A percentile compares a stretch with the other conserved stretches of the same genome.
phyloP scores from a whole-genome alignment of 345 rosid species.

The Aquilaria sinensis region DNA sequence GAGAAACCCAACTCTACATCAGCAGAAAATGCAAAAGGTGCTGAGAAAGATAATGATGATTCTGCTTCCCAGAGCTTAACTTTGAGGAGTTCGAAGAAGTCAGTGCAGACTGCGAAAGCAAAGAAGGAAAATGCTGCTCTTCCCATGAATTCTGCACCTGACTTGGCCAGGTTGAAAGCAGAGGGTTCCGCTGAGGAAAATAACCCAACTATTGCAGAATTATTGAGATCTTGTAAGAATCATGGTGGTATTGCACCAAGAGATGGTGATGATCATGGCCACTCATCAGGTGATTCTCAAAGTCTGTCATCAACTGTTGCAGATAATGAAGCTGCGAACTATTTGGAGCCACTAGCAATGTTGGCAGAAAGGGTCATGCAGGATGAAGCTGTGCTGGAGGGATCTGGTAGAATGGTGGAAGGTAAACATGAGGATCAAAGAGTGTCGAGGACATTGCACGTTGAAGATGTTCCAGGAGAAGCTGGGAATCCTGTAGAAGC shows the following conservation, averaged over 20 bases:
- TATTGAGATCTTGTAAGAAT: neutral
- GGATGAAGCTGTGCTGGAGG: neutral
- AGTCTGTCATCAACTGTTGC: neutral
- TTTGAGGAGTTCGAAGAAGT: neutral
- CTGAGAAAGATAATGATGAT: conserved; percentile 1
- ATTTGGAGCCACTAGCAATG: neutral
- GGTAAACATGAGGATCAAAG: conserved; percentile 1
- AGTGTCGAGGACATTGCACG: neutral
- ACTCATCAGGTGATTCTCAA: neutral
- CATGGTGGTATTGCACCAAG: neutral
- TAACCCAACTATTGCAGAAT: neutral
- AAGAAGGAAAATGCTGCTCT: conserved; percentile 1
- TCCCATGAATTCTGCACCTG: neutral
- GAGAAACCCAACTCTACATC: neutral
- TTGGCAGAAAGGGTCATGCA: neutral
- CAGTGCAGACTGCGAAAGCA: neutral
- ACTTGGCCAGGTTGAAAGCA: neutral
- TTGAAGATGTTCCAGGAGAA: conserved; percentile 2
- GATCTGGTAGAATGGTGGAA: neutral
- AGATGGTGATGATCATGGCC: neutral
- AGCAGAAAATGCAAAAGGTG: neutral
- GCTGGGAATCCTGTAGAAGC: neutral
- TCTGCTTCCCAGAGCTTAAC: conserved; percentile 1
- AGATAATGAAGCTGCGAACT: neutral
- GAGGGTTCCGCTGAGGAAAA: neutral